Evolutionary conservation across 1,284 basidiomycete genomes (phyloP).

Genomic region (Trametes hirsuta): DNA sequence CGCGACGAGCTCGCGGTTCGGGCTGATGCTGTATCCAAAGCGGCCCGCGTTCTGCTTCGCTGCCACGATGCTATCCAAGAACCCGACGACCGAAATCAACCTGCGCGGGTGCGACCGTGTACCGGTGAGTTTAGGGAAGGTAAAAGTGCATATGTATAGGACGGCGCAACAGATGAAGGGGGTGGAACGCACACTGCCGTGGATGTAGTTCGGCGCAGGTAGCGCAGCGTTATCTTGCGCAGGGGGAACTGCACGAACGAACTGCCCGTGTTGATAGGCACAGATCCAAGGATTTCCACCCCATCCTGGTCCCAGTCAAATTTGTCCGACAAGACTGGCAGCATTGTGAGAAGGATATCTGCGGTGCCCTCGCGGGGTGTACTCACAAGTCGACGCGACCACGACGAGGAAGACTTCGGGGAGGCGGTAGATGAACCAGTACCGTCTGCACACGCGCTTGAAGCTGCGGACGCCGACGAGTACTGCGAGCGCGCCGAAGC

Average conservation of each 20-base stretch:
- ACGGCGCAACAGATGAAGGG: background rate
- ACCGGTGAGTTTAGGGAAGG: background rate
- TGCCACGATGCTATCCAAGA: slow-evolving; percentile 82
- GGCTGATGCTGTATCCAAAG: slow-evolving; percentile 87
- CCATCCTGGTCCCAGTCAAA: slow-evolving; percentile 80
- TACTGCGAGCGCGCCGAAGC: slow-evolving; percentile 64
- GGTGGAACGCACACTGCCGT: slow-evolving; percentile 66
- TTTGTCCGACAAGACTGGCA: slow-evolving; percentile 67
- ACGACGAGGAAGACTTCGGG: slow-evolving; percentile 87
- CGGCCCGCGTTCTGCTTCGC: slow-evolving; percentile 86
- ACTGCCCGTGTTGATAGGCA: slow-evolving; percentile 62
- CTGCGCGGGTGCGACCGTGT: slow-evolving; percentile 38
- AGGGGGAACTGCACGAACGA: slow-evolving; percentile 75
- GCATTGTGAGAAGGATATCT: background rate
- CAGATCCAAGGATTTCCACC: slow-evolving; percentile 80
- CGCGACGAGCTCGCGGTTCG: slow-evolving; percentile 90
- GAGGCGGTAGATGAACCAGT: slow-evolving; percentile 74
- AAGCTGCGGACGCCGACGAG: slow-evolving; percentile 64
- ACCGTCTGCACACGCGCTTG: slow-evolving; percentile 57
- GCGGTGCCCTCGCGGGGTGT: background rate
- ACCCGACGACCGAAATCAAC: slow-evolving; percentile 76
- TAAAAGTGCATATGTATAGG: no score
- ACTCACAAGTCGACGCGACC: slow-evolving; percentile 76
- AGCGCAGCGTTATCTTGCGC: slow-evolving; percentile 57
- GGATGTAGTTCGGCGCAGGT: slow-evolving; percentile 74